phyloP scores from a whole-genome alignment of 164 flowering plant genomes.

The Amborella trichopoda region DNA sequence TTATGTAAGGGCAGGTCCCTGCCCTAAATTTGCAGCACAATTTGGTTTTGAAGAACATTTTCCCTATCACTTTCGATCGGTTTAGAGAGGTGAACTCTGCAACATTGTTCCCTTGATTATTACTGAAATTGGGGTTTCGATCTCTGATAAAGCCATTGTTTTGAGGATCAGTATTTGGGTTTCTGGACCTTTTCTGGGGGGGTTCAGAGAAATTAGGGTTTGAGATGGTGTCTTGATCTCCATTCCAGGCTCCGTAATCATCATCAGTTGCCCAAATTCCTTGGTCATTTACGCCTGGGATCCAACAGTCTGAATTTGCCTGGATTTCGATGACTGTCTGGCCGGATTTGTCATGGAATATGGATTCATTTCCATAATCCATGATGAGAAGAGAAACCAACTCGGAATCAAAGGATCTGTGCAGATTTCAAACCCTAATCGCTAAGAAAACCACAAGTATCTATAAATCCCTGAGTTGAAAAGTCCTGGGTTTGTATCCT shows the following conservation, averaged over 20 bases:
- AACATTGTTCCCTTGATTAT: too few relatives aligned
- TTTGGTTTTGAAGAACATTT: conserved; percentile 94
- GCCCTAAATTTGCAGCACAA: conserved; percentile 90
- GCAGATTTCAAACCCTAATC: too few relatives aligned
- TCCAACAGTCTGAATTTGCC: conserved; percentile 49
- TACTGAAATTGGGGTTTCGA: too few relatives aligned
- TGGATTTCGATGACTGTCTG: too few relatives aligned
- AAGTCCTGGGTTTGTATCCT: too few relatives aligned
- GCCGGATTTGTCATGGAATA: too few relatives aligned
- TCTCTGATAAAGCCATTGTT: conserved; percentile 16
- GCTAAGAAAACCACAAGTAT: too few relatives aligned
- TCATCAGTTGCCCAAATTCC: conserved; percentile 96
- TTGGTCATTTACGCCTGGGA: conserved; percentile 29
- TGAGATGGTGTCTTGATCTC: conserved; percentile 28
- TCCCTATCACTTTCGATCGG: conserved; percentile 75
- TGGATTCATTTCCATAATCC: too few relatives aligned
- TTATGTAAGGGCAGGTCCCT: conserved; percentile 87
- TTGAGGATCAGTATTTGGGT: conserved; percentile 31
- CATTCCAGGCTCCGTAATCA: conserved; percentile 68
- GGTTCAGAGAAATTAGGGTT: conserved; percentile 50
- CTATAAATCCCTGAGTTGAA: too few relatives aligned
- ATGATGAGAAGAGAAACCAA: too few relatives aligned
- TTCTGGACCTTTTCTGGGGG: conserved; percentile 54
- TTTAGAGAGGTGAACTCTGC: conserved; percentile 11
- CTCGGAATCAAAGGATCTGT: too few relatives aligned